Conservation (phyloP, 768 basidiomycete genomes). For the Podaxis sp. region DNA sequence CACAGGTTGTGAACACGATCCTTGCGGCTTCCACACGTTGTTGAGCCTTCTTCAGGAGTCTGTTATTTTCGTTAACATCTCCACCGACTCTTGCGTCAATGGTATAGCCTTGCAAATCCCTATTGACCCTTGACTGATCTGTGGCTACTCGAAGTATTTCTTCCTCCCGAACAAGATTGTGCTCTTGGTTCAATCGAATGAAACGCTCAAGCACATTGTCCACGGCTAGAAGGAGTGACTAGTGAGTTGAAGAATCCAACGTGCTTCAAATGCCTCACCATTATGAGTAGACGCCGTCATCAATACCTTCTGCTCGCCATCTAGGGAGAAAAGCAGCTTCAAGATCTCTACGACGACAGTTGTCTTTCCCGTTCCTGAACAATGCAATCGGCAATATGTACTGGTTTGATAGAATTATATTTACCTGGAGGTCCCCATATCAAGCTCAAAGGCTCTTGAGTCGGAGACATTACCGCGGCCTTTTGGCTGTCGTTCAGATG, state of each 20-base stretch:
- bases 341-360: slow-evolving; percentile 67
- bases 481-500: slow-evolving; percentile 55
- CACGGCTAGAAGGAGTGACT: slow-evolving; percentile 44
- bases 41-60: slow-evolving; percentile 56
- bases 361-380: slow-evolving; percentile 66
- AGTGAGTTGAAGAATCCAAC: neutral
- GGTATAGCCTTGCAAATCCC: slow-evolving; percentile 54
- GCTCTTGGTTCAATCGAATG: slow-evolving; percentile 40
- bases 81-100: slow-evolving; percentile 65
- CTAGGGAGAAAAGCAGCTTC: slow-evolving; percentile 28
- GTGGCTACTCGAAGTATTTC: slow-evolving; percentile 69
- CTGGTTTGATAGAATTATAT: neutral
- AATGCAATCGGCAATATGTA: neutral
- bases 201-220: slow-evolving; percentile 72
- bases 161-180: slow-evolving; percentile 46
- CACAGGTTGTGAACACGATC: slow-evolving; percentile 66
- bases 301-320: slow-evolving; percentile 45
- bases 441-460: slow-evolving; percentile 39
- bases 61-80: slow-evolving; percentile 58
- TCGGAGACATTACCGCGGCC: slow-evolving; percentile 39
- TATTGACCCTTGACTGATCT: slow-evolving; percentile 60
- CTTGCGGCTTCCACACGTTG: slow-evolving; percentile 53
- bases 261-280: slow-evolving; percentile 31
- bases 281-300: slow-evolving; percentile 76
- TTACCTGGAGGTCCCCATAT: slow-evolving; percentile 73